A percentile compares a stretch with the other conserved stretches of the same genome.
phyloP scores from a whole-genome alignment of 1,284 basidiomycete genomes.

The Boletus smithii region DNA sequence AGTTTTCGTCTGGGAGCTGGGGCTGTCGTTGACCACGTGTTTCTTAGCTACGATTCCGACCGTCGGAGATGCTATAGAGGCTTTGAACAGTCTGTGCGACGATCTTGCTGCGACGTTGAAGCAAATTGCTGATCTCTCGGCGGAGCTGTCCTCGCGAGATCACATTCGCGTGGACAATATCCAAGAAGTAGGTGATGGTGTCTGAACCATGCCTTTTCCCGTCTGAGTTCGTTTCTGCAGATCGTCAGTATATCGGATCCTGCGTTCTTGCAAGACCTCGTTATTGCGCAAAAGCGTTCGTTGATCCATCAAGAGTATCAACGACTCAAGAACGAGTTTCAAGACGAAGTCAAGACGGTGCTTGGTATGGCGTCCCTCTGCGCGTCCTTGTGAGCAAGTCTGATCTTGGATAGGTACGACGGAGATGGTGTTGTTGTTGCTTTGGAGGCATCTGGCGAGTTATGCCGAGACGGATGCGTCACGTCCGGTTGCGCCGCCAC shows the following conservation, averaged over 20 bases:
- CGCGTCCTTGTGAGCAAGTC: too few relatives aligned
- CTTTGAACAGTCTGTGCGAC: conserved; percentile 59
- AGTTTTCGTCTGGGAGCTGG: conserved; percentile 2
- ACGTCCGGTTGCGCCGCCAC: conserved; percentile 27
- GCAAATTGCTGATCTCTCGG: conserved; percentile 64
- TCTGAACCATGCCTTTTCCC: too few relatives aligned
- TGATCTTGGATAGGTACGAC: conserved; percentile 74
- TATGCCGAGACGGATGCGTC: conserved; percentile 46
- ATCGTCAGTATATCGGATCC: conserved; percentile 55
- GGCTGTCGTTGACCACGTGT: neutral
- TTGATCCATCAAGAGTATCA: conserved; percentile 61
- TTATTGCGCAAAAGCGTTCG: conserved; percentile 62
- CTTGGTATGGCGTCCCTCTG: conserved; percentile 44
- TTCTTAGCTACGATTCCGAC: conserved; percentile 66
- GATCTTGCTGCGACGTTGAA: conserved; percentile 61
- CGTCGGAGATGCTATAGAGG: conserved; percentile 70
- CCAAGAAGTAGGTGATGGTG: conserved; percentile 51
- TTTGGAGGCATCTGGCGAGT: conserved; percentile 81
- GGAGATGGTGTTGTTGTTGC: conserved; percentile 80
- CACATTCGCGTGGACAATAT: conserved; percentile 70
- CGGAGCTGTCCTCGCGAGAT: conserved; percentile 69
- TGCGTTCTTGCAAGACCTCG: conserved; percentile 57
- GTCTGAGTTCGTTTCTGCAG: too few relatives aligned
- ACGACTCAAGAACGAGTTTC: conserved; percentile 43
- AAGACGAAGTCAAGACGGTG: conserved; percentile 49